Base-by-base conservation (phyloP, 176 grass and related monocot species). In the Oropetium thomaeum region DNA sequence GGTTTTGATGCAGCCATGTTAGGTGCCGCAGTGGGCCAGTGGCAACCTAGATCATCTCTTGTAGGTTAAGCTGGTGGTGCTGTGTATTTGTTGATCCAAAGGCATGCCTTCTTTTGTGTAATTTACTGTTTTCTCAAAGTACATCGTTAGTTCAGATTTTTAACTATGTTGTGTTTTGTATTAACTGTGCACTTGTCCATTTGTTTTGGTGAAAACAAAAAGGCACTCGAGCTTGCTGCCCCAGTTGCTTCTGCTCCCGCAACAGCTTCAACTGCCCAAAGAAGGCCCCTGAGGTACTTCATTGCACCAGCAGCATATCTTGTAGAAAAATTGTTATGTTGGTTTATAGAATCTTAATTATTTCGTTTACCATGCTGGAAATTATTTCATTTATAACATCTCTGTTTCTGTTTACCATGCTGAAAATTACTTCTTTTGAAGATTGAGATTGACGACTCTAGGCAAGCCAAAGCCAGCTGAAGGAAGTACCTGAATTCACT, bases 371-470 rank as follows among this genome's bases (percentile, higher is more conserved):
- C n/a, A n/a, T n/a, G n/a, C n/a, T n/a, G n/a, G n/a, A n/a, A 29
- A 3, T 35, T 40, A 12, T 25, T n/a, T 47, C 23, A 13, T 68
- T 0, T 44, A 29, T 19, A 12, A 12, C 22, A 12, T 27, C 10
- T 27, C 13, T 22, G 10, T 57, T 57, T 57, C 27, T 4, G 10
- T 57, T 0, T 26, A 57, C 23, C 23, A 27, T 57, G 53, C 53
- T 33, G 57, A 22, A 45, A 43, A 31, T 75, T 75, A 67, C 67
- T 45, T 75, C 40, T 86, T 70, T 79, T 84, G 14, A 84, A 97
- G 93, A 75, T 85, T 97, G 65, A 90, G 78, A 79, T 82, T 97
- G 73, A 88, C 87, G 11, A 88, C 90, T 53, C 75, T 97, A 69
- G 64, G 41, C 25, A 85, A 87, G 78, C 41, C 82, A 76, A 88